Conservation (phyloP, 1,139 yeast genomes). For the Saccharomycopsis phalli region DNA sequence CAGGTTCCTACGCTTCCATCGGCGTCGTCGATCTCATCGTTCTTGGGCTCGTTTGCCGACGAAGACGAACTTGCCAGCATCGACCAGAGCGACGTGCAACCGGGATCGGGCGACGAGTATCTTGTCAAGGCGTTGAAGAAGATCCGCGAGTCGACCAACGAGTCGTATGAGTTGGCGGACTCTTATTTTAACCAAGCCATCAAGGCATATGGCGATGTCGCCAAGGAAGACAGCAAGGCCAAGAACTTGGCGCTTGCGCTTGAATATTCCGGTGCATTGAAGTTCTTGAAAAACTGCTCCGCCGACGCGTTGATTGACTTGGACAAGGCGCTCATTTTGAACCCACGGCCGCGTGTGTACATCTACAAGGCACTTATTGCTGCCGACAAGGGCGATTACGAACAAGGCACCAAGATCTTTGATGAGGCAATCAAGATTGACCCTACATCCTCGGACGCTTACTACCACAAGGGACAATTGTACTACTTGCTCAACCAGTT, state of each 20-base stretch:
- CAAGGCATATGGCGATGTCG: constrained; percentile 35
- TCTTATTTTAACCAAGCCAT: constrained; percentile 61
- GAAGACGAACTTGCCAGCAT: constrained; percentile 27
- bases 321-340: constrained; percentile 52
- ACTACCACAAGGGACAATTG: constrained; percentile 93
- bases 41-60: constrained; percentile 53
- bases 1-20: constrained; percentile 64
- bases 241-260: constrained; percentile 59
- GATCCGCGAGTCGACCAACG: constrained; percentile 54
- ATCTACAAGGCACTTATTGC: constrained; percentile 76
- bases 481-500: constrained; percentile 73
- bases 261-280: constrained; percentile 77
- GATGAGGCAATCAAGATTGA: constrained; percentile 62
- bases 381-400: constrained; percentile 61
- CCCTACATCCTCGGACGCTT: constrained; percentile 70
- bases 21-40: constrained; percentile 75
- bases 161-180: constrained; percentile 70
- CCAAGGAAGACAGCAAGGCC: constrained; percentile 30
- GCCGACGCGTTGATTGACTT: constrained; percentile 51
- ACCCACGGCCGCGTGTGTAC: constrained; percentile 77
- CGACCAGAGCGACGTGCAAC: constrained; percentile 34
- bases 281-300: constrained; percentile 72
- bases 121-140: constrained; percentile 62
- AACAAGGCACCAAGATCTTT: constrained; percentile 61
- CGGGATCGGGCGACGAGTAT: constrained; percentile 50